phyloP scores from a whole-genome alignment of 371 early-diverging fungal genomes.

The Amoeboaphelidium protococcarum region DNA sequence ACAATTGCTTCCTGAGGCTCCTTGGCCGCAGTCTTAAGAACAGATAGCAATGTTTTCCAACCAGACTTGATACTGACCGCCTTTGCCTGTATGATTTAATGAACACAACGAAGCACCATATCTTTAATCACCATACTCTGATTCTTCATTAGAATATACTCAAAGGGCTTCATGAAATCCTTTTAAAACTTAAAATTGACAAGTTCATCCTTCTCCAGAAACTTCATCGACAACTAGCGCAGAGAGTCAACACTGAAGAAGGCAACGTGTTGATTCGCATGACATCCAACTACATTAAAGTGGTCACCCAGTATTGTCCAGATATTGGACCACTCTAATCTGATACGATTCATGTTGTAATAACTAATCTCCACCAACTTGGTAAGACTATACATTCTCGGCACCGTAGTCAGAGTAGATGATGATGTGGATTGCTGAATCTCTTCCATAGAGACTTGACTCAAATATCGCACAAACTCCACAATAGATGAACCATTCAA shows the following conservation, averaged over 20 bases:
- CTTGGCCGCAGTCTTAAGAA: conserved; percentile 42
- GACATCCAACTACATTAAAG: conserved; percentile 61
- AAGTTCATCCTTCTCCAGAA: conserved; percentile 75
- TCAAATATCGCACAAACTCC: conserved; percentile 62
- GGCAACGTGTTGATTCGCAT: conserved; percentile 54
- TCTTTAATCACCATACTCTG: conserved; percentile 56
- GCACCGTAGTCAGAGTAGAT: conserved; percentile 19
- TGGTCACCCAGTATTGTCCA: conserved; percentile 77
- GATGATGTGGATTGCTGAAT: conserved; percentile 21
- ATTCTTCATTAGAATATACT: conserved; percentile 45
- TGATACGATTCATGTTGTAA: conserved; percentile 86
- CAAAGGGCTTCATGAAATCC: conserved; percentile 76
- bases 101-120: conserved; percentile 63
- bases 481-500: conserved; percentile 41
- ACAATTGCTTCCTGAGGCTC: conserved; percentile 26
- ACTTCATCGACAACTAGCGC: conserved; percentile 75
- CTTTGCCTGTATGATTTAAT: conserved; percentile 61
- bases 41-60: conserved; percentile 69
- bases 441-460: conserved; percentile 66
- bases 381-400: conserved; percentile 67
- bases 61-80: conserved; percentile 32
- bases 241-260: conserved; percentile 76
- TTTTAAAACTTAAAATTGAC: conserved; percentile 86
- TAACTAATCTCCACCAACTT: conserved; percentile 77
- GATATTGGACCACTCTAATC: conserved; percentile 81